Evolutionary conservation across 768 basidiomycete genomes (phyloP).

Genomic region (Boletus sensibilis): DNA sequence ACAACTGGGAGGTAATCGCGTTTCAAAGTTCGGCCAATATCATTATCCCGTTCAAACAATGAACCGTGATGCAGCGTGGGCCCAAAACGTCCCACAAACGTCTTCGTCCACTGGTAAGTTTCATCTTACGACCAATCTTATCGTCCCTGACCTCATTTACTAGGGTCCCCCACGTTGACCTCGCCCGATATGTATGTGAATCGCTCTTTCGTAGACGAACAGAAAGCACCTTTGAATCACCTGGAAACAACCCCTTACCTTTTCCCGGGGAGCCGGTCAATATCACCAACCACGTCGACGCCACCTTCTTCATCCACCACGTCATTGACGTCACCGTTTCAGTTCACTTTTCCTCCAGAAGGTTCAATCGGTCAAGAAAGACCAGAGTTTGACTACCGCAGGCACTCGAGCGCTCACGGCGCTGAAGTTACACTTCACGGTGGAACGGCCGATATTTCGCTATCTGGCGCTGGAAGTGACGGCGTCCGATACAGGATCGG

Average conservation of each 20-base stretch:
- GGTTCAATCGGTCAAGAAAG: conserved; percentile 52
- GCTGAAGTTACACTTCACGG: conserved; percentile 71
- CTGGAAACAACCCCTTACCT: conserved; percentile 58
- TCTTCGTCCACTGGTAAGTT: conserved; percentile 33
- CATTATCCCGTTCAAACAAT: conserved; percentile 39
- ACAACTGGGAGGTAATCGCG: conserved; percentile 42
- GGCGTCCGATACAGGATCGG: conserved; percentile 61
- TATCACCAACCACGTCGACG: conserved; percentile 67
- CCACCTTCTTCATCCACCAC: conserved; percentile 58
- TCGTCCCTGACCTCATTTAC: conserved; percentile 38
- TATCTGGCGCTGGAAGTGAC: conserved; percentile 50
- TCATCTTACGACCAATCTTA: conserved; percentile 28
- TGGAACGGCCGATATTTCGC: conserved; percentile 69
- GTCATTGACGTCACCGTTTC: conserved; percentile 64
- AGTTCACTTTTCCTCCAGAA: conserved; percentile 60
- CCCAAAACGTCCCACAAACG: conserved; percentile 30
- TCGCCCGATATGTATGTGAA: conserved; percentile 47
- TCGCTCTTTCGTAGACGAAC: conserved; percentile 53
- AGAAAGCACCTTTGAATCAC: conserved; percentile 50
- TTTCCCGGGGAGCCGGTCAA: conserved; percentile 65
- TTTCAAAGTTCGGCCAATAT: conserved; percentile 55
- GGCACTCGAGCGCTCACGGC: conserved; percentile 49
- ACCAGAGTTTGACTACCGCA: conserved; percentile 65
- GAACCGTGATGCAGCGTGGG: conserved; percentile 31
- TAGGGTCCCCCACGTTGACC: conserved; percentile 56